phyloP scores from a whole-genome alignment of 1,284 basidiomycete species.

The Tilletia caries region DNA sequence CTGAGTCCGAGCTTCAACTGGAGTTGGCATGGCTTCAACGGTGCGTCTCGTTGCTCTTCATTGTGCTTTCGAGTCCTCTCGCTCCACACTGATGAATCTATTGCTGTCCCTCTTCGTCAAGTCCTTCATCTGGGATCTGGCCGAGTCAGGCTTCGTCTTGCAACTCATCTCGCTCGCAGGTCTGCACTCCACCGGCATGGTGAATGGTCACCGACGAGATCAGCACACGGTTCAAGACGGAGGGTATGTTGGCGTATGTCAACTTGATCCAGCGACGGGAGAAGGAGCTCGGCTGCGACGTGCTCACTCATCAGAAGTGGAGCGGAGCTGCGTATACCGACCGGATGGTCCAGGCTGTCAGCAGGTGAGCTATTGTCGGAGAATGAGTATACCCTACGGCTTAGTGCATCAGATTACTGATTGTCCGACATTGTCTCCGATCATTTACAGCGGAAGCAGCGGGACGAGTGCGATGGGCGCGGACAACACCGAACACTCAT shows the following conservation, averaged over 20 bases:
- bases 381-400: no score
- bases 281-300: conserved; percentile 49
- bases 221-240: conserved; percentile 62
- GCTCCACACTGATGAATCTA: not conserved
- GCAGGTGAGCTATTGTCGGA: no score
- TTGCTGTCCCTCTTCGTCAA: conserved; percentile 25
- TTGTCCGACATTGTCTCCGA: not conserved
- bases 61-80: not conserved
- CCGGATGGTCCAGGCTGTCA: conserved; percentile 48
- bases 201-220: conserved; percentile 51
- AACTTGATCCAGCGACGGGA: conserved; percentile 50
- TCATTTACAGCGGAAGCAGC: conserved; percentile 30
- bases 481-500: conserved; percentile 39
- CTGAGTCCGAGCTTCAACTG: conserved; percentile 92
- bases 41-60: conserved; percentile 52
- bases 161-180: conserved; percentile 54
- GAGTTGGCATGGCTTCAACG: conserved; percentile 74
- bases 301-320: conserved; percentile 53
- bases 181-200: conserved; percentile 44
- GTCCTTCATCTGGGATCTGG: conserved; percentile 52
- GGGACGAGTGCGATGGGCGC: conserved; percentile 48
- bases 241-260: conserved; percentile 53
- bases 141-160: conserved; percentile 49
- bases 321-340: conserved; percentile 49
- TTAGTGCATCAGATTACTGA: no score